Evolutionary conservation across 1,284 basidiomycete species (phyloP).

Genomic region (Cryptococcus amylolentus): DNA sequence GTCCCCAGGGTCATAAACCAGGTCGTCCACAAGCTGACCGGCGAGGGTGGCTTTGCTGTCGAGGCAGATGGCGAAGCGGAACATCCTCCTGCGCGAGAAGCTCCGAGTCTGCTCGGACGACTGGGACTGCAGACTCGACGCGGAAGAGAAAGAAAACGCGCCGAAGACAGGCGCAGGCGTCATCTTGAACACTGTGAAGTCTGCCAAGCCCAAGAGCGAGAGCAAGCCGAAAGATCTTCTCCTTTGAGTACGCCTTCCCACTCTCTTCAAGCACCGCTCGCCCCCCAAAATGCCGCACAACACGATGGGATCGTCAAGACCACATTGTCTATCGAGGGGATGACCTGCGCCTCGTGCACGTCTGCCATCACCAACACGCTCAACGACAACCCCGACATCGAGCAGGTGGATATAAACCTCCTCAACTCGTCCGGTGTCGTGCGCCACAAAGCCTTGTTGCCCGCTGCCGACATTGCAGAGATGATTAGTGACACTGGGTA

Average conservation of each 20-base stretch:
- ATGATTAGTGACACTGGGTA: constrained; percentile 47
- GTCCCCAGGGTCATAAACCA: constrained; percentile 20
- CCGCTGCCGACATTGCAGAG: constrained; percentile 13
- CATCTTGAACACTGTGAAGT: constrained; percentile 46
- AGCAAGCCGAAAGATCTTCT: not conserved
- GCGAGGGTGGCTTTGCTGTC: constrained; percentile 41
- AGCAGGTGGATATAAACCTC: constrained; percentile 24
- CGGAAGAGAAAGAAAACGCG: constrained; percentile 13
- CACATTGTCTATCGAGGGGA: constrained; percentile 33
- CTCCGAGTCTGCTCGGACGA: constrained; percentile 1
- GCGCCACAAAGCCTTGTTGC: constrained; percentile 12
- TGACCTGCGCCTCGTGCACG: constrained; percentile 45
- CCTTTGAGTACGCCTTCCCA: not conserved
- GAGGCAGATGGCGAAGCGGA: not conserved
- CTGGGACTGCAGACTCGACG: constrained; percentile 4
- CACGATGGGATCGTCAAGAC: constrained; percentile 6
- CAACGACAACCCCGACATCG: constrained; percentile 13
- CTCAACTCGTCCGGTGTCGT: constrained; percentile 25
- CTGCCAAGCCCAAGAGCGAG: constrained; percentile 33
- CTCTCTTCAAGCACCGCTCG: not conserved
- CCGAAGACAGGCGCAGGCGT: constrained; percentile 28
- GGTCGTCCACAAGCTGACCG: constrained; percentile 18
- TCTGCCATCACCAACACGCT: constrained; percentile 34
- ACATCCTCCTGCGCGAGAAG: not conserved
- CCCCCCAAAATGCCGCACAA: not conserved